A percentile compares a stretch with the other conserved stretches of the same genome.
These are phyloP conservation scores for Micractinium sp. DNA, from an alignment of 139 green algal genomes.

Conservation along the genomic window DNA sequence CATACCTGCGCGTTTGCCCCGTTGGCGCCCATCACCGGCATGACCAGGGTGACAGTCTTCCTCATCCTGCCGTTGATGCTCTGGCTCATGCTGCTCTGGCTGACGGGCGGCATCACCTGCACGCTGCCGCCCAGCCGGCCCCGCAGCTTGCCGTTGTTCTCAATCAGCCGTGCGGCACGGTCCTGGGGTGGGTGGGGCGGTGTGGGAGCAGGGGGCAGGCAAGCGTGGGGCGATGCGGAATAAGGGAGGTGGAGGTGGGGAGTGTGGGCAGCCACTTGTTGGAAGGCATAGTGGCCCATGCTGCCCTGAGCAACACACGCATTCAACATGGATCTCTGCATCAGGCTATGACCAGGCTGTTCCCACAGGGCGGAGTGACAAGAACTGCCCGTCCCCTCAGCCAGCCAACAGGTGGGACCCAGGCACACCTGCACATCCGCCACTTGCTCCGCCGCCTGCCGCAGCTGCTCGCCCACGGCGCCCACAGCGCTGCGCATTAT, in stretches of 20 bases:
- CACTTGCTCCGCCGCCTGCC: conserved; percentile 24
- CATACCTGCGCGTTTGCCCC: conserved; percentile 12
- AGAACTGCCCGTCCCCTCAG: background rate
- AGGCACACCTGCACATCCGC: conserved; percentile 16
- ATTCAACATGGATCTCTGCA: no score
- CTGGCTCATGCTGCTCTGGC: conserved; percentile 16
- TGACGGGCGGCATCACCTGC: conserved; percentile 1
- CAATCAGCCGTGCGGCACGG: conserved; percentile 9
- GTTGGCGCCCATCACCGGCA: conserved; percentile 20
- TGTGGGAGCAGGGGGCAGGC: background rate
- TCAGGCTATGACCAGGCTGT: no score
- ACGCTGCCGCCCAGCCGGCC: conserved; percentile 17
- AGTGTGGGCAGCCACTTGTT: background rate
- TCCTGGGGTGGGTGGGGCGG: background rate
- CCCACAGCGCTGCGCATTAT: conserved; percentile 22
- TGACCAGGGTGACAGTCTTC: background rate
- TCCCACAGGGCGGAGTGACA: background rate
- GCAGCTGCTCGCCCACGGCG: conserved; percentile 25
- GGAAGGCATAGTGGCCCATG: background rate
- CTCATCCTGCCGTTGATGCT: conserved; percentile 16
- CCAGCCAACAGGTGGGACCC: background rate
- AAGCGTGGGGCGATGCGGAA: background rate
- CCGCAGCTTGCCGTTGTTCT: conserved; percentile 1
- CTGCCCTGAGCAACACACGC: background rate
- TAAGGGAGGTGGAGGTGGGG: background rate